Evolutionary conservation across 2,329 filamentous ascomycete genomes (phyloP), one percentile per base, ranked within the genome.

Genomic region (Ceratocystis cubensis): DNA sequence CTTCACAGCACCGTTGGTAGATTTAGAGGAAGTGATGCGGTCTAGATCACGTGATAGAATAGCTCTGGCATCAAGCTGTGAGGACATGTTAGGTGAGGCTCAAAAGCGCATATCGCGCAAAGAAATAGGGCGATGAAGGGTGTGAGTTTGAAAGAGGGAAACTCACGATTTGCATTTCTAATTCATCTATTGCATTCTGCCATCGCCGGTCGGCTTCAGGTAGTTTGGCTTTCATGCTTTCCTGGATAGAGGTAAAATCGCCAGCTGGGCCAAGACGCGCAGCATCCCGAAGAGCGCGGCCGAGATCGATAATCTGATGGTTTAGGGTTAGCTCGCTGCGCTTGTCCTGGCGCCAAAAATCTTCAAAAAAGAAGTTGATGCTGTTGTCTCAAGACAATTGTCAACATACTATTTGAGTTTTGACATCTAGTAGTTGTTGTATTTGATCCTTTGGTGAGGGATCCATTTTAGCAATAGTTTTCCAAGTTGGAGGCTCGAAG

Each of bases 111-210:
- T 28, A 2, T 25, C 28, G 17, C 3, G 1, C 44, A 17, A 45
- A 28, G 3, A 45, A 30, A 63, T 5, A n/a, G 10, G 22, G 45
- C 2, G 17, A 7, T 20, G 30, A 17, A 46, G 25, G 10, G 46
- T 4, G 25, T 59, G 22, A 10, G 28, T 22, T 30, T 25, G n/a
- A 41, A 41, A n/a, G 53, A 30, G 10, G 17, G 30, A 30, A 33
- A 66, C 79, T 73, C 75, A 84, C 83, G 71, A 85, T 83, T 30
- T 85, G 81, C 67, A 73, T 74, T 71, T 86, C 83, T 4, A 86
- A 71, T 5, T 82, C 80, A 69, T 85, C 81, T 1, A 86, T 74
- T 6, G 81, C 80, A 66, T 74, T 74, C 67, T 85, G 82, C 71
- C 82, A 83, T 5, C 73, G 72, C 46, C 74, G 74, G 66, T 81